Conservation (phyloP, 352 stramenopile species). For the Globisporangium nagaii region DNA sequence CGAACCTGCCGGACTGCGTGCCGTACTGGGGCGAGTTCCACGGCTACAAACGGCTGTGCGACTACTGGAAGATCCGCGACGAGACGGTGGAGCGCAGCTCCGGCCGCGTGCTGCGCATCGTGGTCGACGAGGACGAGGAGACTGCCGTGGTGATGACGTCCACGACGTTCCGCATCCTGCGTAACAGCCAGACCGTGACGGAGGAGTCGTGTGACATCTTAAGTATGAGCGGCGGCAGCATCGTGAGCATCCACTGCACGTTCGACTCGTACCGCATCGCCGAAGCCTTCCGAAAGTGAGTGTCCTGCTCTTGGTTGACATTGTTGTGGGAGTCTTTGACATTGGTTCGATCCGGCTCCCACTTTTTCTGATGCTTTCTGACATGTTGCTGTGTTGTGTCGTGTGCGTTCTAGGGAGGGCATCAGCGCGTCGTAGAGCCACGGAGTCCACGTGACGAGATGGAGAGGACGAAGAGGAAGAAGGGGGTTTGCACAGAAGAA, state of each 20-base stretch:
- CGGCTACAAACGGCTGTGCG: constrained; percentile 79
- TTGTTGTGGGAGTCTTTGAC: not conserved
- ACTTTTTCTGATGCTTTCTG: too few relatives aligned
- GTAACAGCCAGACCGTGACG: constrained; percentile 82
- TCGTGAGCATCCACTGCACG: constrained; percentile 84
- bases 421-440: constrained; percentile 65
- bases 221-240: constrained; percentile 61
- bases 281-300: constrained; percentile 81
- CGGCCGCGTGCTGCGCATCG: constrained; percentile 75
- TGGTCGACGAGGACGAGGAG: constrained; percentile 82
- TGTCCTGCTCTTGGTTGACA: constrained; percentile 3
- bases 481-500: constrained; percentile 6
- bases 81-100: constrained; percentile 80
- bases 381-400: constrained; percentile 1
- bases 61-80: constrained; percentile 87
- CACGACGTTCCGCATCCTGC: constrained; percentile 82
- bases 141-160: constrained; percentile 86
- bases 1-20: constrained; percentile 80
- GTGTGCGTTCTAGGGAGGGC: constrained; percentile 57
- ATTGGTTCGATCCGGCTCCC: too few relatives aligned
- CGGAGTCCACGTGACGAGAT: not conserved
- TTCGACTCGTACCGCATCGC: constrained; percentile 85
- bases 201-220: constrained; percentile 86
- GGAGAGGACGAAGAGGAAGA: not conserved
- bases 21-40: constrained; percentile 88